phyloP scores from a whole-genome alignment of 2,329 filamentous ascomycete species.

The Lecanicillium sp. region DNA sequence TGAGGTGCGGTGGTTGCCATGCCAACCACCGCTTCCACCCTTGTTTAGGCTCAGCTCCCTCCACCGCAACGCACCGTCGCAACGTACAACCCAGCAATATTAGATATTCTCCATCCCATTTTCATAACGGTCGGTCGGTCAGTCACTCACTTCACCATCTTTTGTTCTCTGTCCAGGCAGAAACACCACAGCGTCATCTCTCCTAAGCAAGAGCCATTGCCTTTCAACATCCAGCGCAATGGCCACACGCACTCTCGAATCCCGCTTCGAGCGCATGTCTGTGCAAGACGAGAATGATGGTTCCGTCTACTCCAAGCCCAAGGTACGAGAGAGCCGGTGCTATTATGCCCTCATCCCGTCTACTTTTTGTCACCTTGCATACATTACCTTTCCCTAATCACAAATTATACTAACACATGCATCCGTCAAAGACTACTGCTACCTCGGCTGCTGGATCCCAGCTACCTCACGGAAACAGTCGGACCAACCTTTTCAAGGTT shows the following conservation, averaged over 20 bases:
- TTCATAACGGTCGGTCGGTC: neutral
- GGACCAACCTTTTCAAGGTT: constrained; percentile 79
- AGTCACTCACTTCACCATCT: neutral
- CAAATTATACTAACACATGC: constrained; percentile 3
- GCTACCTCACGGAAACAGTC: constrained; percentile 45
- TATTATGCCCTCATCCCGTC: too few relatives aligned
- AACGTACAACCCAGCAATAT: too few relatives aligned
- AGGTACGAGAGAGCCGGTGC: constrained; percentile 47
- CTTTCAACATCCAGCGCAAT: constrained; percentile 29
- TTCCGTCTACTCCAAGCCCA: constrained; percentile 58
- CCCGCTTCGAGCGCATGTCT: constrained; percentile 81
- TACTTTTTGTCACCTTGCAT: too few relatives aligned
- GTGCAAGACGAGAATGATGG: constrained; percentile 82
- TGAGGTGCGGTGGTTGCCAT: constrained; percentile 3
- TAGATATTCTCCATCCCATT: too few relatives aligned
- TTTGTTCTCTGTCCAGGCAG: neutral
- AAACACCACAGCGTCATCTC: neutral
- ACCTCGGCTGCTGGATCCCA: constrained; percentile 34
- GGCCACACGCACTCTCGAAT: constrained; percentile 72
- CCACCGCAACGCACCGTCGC: too few relatives aligned
- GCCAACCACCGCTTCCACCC: neutral
- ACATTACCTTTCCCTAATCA: too few relatives aligned
- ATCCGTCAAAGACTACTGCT: constrained; percentile 18
- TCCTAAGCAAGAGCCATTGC: constrained; percentile 7
- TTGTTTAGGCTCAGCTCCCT: neutral